A percentile compares a stretch with the other conserved stretches of the same genome.
Evolutionary conservation across 2,329 filamentous ascomycete genomes (phyloP).

Genomic region (Plectosphaerella cucumerina): DNA sequence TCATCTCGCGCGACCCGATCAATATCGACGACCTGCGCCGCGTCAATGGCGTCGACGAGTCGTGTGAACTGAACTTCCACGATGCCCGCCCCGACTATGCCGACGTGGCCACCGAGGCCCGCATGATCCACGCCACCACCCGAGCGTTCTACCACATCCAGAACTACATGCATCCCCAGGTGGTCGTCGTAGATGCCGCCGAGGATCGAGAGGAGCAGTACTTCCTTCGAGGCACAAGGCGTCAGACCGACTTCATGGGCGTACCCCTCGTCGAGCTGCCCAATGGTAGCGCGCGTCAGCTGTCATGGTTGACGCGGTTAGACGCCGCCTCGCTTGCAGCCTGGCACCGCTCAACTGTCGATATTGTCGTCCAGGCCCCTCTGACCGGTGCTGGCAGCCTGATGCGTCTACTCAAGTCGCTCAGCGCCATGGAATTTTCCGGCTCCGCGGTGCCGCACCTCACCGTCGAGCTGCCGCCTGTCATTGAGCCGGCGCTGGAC

Average conservation of each 20-base stretch:
- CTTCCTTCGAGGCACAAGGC: constrained; percentile 58
- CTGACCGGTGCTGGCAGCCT: constrained; percentile 68
- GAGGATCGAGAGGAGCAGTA: constrained; percentile 58
- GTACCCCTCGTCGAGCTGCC: constrained; percentile 75
- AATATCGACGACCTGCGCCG: constrained; percentile 63
- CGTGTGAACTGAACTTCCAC: constrained; percentile 62
- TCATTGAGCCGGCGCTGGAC: constrained; percentile 62
- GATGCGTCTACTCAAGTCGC: constrained; percentile 70
- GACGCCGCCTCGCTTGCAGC: constrained; percentile 68
- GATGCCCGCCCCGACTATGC: constrained; percentile 75
- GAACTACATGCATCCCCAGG: constrained; percentile 72
- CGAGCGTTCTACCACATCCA: constrained; percentile 70
- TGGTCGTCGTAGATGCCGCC: constrained; percentile 67
- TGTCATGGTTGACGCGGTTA: constrained; percentile 75
- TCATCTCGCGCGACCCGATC: constrained; percentile 72
- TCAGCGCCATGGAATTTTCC: constrained; percentile 71
- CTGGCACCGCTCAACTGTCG: constrained; percentile 75
- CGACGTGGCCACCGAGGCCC: constrained; percentile 62
- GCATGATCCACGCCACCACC: constrained; percentile 61
- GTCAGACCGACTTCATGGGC: constrained; percentile 45
- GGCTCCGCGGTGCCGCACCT: constrained; percentile 67
- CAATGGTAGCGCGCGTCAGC: constrained; percentile 52
- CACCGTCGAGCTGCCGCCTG: constrained; percentile 76
- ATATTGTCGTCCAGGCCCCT: constrained; percentile 79
- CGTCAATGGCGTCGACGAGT: constrained; percentile 73